These are phyloP conservation scores for Pilatotrama ljubarskyi DNA, from an alignment of 768 basidiomycete genomes.

Conservation along the genomic window DNA sequence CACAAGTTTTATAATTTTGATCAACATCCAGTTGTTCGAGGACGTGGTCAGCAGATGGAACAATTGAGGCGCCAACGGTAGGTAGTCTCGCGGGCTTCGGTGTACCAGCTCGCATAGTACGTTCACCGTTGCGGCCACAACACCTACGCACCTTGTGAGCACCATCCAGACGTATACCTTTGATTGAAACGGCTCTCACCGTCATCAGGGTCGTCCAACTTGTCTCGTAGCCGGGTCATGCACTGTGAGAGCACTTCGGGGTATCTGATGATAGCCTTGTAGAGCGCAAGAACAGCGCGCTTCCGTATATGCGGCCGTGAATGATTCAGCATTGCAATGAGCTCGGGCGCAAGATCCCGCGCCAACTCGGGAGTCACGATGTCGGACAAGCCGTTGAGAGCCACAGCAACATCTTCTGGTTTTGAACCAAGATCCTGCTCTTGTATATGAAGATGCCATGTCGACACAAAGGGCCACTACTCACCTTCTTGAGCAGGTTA, in stretches of 20 bases:
- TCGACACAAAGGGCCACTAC: slow-evolving; percentile 23
- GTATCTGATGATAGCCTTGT: slow-evolving; percentile 78
- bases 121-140: slow-evolving; percentile 92
- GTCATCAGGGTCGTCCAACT: slow-evolving; percentile 75
- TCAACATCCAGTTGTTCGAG: slow-evolving; percentile 99
- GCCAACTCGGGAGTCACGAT: slow-evolving; percentile 86
- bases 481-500: slow-evolving; percentile 90
- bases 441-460: slow-evolving; percentile 11
- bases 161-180: not conserved
- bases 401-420: slow-evolving; percentile 72
- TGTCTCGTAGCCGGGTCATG: slow-evolving; percentile 72
- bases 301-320: slow-evolving; percentile 88
- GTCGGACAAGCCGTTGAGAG: slow-evolving; percentile 80
- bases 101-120: slow-evolving; percentile 91
- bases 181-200: slow-evolving; percentile 46
- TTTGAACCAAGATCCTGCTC: slow-evolving; percentile 78
- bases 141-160: slow-evolving; percentile 49
- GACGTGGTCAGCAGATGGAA: slow-evolving; percentile 93
- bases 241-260: slow-evolving; percentile 73
- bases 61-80: slow-evolving; percentile 86
- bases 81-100: slow-evolving; percentile 74
- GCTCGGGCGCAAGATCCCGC: slow-evolving; percentile 85
- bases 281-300: slow-evolving; percentile 82
- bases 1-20: slow-evolving; percentile 97
- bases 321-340: slow-evolving; percentile 86